Conservation (phyloP, 148 eudicot genomes). For the Cornus florida region DNA sequence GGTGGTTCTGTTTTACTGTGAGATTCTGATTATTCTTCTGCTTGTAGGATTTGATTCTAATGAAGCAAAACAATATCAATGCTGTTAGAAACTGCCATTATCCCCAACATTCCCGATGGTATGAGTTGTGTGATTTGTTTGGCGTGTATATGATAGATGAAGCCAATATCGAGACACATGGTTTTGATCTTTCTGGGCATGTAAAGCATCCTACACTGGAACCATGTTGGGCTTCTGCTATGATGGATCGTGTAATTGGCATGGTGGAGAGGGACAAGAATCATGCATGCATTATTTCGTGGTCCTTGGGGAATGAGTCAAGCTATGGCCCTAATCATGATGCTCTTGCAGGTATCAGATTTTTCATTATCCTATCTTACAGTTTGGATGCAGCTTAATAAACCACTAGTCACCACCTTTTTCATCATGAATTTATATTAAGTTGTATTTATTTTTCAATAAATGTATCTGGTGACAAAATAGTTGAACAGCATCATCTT, state of each 20-base stretch:
- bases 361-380: not conserved
- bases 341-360: conserved; percentile 77
- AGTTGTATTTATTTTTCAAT: not conserved
- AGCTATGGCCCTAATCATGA: conserved; percentile 97
- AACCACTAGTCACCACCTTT: not conserved
- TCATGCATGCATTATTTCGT: conserved; percentile 84
- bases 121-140: conserved; percentile 92
- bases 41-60: conserved; percentile 82
- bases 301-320: conserved; percentile 97
- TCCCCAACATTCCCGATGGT: conserved; percentile 96
- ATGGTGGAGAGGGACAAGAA: conserved; percentile 99
- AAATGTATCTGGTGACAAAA: not conserved
- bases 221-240: conserved; percentile 76
- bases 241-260: conserved; percentile 89
- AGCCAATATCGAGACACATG: conserved; percentile 98
- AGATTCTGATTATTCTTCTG: conserved; percentile 4
- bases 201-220: conserved; percentile 83
- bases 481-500: not conserved
- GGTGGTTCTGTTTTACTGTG: not conserved
- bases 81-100: conserved; percentile 98
- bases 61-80: conserved; percentile 92
- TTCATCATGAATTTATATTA: not conserved
- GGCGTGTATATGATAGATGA: conserved; percentile 99
- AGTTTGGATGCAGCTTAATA: not conserved
- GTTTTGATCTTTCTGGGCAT: conserved; percentile 73